Conservation (phyloP, 23 red algal genomes). For the Agarophyton chilense region DNA sequence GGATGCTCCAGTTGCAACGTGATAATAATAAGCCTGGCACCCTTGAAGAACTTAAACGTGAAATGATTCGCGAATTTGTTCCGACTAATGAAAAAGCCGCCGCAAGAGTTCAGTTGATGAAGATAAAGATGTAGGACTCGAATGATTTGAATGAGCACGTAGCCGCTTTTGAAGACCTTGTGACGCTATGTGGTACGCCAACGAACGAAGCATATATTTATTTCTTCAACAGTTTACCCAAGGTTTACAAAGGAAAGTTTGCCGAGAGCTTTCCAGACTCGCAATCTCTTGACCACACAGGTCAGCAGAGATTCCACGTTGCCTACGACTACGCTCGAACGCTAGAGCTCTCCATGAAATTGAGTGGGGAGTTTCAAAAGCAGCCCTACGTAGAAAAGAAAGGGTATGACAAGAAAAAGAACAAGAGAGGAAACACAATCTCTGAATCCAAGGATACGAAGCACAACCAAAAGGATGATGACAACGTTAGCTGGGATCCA, state of each 20-base stretch:
- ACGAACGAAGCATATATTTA: constrained; percentile 32
- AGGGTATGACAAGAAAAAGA: constrained; percentile 1
- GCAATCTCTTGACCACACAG: background rate
- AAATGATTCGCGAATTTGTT: constrained; percentile 43
- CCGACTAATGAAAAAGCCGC: constrained; percentile 35
- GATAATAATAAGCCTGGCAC: constrained; percentile 24
- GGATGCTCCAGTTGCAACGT: constrained; percentile 16
- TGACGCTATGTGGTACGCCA: constrained; percentile 1
- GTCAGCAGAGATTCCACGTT: background rate
- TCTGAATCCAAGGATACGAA: background rate
- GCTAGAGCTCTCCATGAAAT: constrained; percentile 14
- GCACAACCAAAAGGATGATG: background rate
- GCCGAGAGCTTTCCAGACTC: constrained; percentile 32
- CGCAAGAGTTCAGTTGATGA: constrained; percentile 13
- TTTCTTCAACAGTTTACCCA: constrained; percentile 12
- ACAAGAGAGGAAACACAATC: background rate
- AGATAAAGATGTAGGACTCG: constrained; percentile 17
- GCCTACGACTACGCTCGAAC: constrained; percentile 19
- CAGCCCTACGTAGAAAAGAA: background rate
- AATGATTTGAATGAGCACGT: constrained; percentile 29
- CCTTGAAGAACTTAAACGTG: background rate
- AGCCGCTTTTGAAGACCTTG: background rate
- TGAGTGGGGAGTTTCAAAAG: background rate
- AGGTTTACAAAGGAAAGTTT: constrained; percentile 11
- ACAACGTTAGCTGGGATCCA: constrained; percentile 9